Percentiles rank a stretch among this genome's conserved stretches.
These are phyloP conservation scores for Gracilaria domingensis DNA, from an alignment of 23 red algal species.

Conservation along the genomic window DNA sequence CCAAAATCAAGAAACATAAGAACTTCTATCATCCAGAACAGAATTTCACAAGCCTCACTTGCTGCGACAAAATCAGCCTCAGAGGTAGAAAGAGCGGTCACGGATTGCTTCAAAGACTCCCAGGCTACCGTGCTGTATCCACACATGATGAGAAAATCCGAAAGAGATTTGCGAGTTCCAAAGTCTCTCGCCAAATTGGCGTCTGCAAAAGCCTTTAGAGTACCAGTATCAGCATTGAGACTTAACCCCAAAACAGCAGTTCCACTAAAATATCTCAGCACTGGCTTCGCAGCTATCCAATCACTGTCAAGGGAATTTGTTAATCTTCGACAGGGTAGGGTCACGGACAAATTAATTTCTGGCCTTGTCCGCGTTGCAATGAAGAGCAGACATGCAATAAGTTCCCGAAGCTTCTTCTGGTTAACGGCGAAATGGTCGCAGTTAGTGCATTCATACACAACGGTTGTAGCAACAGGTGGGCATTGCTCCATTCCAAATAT, in stretches of 20 bases:
- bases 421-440: neutral
- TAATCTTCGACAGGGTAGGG: neutral
- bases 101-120: too few relatives aligned
- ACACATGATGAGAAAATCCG: neutral
- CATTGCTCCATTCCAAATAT: constrained; percentile 35
- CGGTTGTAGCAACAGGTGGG: neutral
- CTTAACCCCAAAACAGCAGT: neutral
- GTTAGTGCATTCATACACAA: neutral
- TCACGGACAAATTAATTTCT: constrained; percentile 12
- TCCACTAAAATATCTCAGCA: constrained; percentile 32
- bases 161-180: neutral
- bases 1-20: too few relatives aligned
- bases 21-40: too few relatives aligned
- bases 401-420: constrained; percentile 18
- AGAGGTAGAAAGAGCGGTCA: too few relatives aligned
- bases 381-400: neutral
- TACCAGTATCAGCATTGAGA: neutral
- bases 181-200: constrained; percentile 17
- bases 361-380: constrained; percentile 4
- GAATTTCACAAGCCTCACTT: too few relatives aligned
- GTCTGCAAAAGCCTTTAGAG: constrained; percentile 7
- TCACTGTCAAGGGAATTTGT: neutral
- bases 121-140: too few relatives aligned
- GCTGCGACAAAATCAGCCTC: too few relatives aligned
- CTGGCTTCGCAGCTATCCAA: neutral